Evolutionary conservation across 306 rosid species (phyloP), one percentile per base, ranked within the genome.

Genomic region (Glycine soja): DNA sequence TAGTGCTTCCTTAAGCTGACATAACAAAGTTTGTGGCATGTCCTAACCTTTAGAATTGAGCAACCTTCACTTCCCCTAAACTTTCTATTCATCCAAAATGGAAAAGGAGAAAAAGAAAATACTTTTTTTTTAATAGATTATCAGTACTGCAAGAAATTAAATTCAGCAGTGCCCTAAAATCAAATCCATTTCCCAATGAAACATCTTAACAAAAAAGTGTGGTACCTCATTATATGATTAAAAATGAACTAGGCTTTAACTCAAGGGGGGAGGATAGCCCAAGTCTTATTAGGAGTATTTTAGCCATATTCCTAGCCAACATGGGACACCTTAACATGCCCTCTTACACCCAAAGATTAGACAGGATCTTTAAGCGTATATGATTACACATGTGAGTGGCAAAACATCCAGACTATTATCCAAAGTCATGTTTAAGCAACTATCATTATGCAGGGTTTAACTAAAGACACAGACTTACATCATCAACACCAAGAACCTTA

Each of bases 401-500:
- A 6, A 8, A 40, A 40, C 43, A 66, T 42, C n/a, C 42, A 66
- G 34, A 36, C 47, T 36, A 10, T 14, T 42, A 24, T 24, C 30
- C 30, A 24, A 50, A 84, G 15, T 46, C 38, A 70, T 19, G 47
- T 36, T 51, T 34, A 58, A 34, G 61, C 30, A 47, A 72, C 77
- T 58, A 82, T 64, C 76, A 50, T 16, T 72, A 51, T 53, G 30
- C 34, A 24, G 12, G 80, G 13, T 50, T 43, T 66, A 32, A 43
- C 34, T 19, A 15, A 68, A 73, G 77, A 54, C 15, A 50, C 50
- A 78, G 63, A 46, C 97, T 89, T 87, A 89, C 99, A 90, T 95
- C 99, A 92, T 95, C 99, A 64, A 83, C 85, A 13, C 95, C 97
- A 13, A 92, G 80, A 77, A 46, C 79, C 89, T 90, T 95, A 12